These are phyloP conservation scores for Margaritispora aquatica DNA, from an alignment of 495 filamentous ascomycete species.

Conservation along the genomic window DNA sequence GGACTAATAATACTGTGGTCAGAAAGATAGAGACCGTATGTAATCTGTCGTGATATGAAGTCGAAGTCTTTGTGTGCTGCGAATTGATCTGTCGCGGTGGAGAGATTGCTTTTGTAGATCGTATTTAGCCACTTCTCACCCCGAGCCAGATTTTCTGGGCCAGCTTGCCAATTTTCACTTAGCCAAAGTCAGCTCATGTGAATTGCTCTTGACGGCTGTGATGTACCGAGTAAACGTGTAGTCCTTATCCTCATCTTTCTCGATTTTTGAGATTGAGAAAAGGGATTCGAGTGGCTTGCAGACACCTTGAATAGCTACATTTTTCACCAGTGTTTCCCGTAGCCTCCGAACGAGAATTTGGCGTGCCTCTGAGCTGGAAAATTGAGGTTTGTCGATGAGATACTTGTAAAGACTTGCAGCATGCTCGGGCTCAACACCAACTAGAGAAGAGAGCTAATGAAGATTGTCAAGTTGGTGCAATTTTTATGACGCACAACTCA, in stretches of 20 bases:
- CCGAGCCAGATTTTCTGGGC: conserved; percentile 38
- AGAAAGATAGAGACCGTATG: conserved; percentile 51
- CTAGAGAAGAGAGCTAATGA: conserved; percentile 34
- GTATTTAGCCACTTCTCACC: conserved; percentile 42
- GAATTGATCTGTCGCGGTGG: conserved; percentile 35
- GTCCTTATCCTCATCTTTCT: conserved; percentile 45
- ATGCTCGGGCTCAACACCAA: conserved; percentile 39
- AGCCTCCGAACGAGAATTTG: conserved; percentile 43
- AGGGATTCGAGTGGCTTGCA: conserved; percentile 48
- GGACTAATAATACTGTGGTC: conserved; percentile 46
- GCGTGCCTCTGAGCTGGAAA: conserved; percentile 30
- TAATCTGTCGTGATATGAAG: conserved; percentile 35
- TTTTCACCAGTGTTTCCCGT: conserved; percentile 46
- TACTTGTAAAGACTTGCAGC: conserved; percentile 44
- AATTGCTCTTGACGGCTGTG: not conserved
- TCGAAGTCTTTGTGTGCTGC: conserved; percentile 45
- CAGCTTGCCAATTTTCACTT: conserved; percentile 34
- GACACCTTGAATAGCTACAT: conserved; percentile 43
- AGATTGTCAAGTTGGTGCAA: not conserved
- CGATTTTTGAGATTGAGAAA: conserved; percentile 38
- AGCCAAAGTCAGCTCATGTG: conserved; percentile 2
- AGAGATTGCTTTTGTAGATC: conserved; percentile 32
- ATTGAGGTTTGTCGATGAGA: conserved; percentile 36
- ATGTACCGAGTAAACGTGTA: conserved; percentile 37
- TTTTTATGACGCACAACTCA: conserved; percentile 17